phyloP scores from a whole-genome alignment of 345 rosid genomes.

The Mallotus nudiflorus region DNA sequence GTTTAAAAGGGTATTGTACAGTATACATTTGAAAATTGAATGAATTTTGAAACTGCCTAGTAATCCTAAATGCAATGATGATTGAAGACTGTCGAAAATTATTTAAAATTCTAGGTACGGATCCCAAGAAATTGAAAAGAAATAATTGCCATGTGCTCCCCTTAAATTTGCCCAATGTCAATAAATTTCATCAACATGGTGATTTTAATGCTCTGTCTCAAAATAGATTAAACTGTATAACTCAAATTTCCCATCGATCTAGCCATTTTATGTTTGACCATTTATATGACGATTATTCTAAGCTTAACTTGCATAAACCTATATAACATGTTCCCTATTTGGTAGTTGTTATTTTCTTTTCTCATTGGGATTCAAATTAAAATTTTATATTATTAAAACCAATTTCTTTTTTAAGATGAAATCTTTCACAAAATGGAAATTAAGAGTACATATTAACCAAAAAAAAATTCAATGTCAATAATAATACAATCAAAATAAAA shows the following conservation, averaged over 20 bases:
- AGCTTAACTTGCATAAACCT: not conserved
- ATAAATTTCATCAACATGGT: slow-evolving; percentile 4
- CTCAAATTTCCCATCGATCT: not conserved
- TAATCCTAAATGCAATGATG: slow-evolving; percentile 7
- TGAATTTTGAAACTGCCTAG: too few relatives aligned
- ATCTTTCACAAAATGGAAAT: too few relatives aligned
- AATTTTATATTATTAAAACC: too few relatives aligned
- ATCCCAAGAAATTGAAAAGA: not conserved
- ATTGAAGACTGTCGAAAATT: not conserved
- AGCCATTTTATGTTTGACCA: not conserved
- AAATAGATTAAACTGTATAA: not conserved
- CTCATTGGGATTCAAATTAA: too few relatives aligned
- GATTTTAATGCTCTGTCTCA: not conserved
- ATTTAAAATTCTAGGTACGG: not conserved
- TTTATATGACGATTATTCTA: not conserved
- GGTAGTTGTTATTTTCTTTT: too few relatives aligned
- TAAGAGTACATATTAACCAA: too few relatives aligned
- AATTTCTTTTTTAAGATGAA: too few relatives aligned
- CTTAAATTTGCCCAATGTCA: not conserved
- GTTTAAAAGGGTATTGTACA: too few relatives aligned
- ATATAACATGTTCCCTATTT: too few relatives aligned
- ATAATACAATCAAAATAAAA: too few relatives aligned
- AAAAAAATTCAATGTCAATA: too few relatives aligned
- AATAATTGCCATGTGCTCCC: not conserved
- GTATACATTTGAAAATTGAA: too few relatives aligned